phyloP scores from a whole-genome alignment of 2,329 filamentous ascomycete species.

The Pseudocercospora musae region DNA sequence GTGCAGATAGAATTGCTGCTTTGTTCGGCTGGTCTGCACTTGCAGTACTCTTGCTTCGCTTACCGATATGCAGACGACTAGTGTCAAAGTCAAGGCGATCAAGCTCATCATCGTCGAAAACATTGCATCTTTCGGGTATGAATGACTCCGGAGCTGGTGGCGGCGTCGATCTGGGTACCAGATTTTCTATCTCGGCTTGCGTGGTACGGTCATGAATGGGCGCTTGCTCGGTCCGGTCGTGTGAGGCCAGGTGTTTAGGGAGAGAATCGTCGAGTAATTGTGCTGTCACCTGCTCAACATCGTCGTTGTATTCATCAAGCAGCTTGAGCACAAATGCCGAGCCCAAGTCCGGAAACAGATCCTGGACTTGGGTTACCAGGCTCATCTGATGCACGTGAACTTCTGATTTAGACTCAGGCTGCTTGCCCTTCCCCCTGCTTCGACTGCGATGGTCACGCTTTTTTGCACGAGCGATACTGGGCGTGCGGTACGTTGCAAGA shows the following conservation, averaged over 20 bases:
- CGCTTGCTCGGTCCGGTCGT: conserved; percentile 64
- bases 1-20: conserved; percentile 80
- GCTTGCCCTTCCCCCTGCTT: conserved; percentile 63
- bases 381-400: conserved; percentile 80
- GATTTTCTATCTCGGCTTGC: conserved; percentile 33
- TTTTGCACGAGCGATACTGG: conserved; percentile 52
- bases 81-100: conserved; percentile 66
- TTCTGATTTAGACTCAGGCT: conserved; percentile 39
- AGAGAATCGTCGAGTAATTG: conserved; percentile 77
- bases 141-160: conserved; percentile 31
- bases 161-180: conserved; percentile 60
- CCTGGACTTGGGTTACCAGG: conserved; percentile 84
- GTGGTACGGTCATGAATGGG: conserved; percentile 37
- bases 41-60: conserved; percentile 47
- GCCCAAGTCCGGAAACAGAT: conserved; percentile 85
- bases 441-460: conserved; percentile 59
- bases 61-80: conserved; percentile 74
- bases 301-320: conserved; percentile 73
- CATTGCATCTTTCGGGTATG: conserved; percentile 62
- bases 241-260: conserved; percentile 61
- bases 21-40: conserved; percentile 72
- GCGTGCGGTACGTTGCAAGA: conserved; percentile 56
- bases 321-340: conserved; percentile 76
- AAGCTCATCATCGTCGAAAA: conserved; percentile 78
- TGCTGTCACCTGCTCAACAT: conserved; percentile 74